Conservation (phyloP, 768 basidiomycete species). For the Galerina sulciceps region DNA sequence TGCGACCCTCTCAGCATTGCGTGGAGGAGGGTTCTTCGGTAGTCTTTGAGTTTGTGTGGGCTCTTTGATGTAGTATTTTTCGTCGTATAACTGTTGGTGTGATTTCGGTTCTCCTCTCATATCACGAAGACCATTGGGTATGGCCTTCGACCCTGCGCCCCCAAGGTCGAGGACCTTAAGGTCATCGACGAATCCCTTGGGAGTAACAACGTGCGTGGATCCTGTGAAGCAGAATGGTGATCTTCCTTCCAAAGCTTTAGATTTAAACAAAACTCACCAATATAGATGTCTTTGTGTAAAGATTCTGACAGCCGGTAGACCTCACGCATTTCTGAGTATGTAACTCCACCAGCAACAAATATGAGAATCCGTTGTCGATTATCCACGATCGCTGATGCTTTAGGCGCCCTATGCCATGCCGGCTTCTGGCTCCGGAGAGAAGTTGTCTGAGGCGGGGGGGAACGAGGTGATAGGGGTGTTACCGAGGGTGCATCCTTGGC, state of each 20-base stretch:
- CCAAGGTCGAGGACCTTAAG: slow-evolving; percentile 84
- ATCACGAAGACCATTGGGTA: slow-evolving; percentile 72
- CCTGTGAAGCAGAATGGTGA: slow-evolving; percentile 50
- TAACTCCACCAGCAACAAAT: slow-evolving; percentile 94
- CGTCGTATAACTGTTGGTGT: slow-evolving; percentile 80
- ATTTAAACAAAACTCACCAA: slow-evolving; percentile 59
- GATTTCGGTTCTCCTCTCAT: slow-evolving; percentile 47
- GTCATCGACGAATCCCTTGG: slow-evolving; percentile 84
- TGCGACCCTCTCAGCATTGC: slow-evolving; percentile 37
- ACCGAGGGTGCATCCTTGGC: slow-evolving; percentile 77
- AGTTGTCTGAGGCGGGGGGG: slow-evolving; percentile 58
- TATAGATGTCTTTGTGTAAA: slow-evolving; percentile 86
- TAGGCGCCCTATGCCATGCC: slow-evolving; percentile 83
- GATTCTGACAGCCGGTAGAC: slow-evolving; percentile 78
- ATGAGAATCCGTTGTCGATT: slow-evolving; percentile 82
- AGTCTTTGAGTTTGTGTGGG: slow-evolving; percentile 56
- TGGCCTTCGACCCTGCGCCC: slow-evolving; percentile 78
- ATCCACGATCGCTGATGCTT: slow-evolving; percentile 46
- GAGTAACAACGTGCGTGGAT: slow-evolving; percentile 86
- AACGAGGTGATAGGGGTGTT: slow-evolving; percentile 48
- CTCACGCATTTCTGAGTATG: slow-evolving; percentile 93
- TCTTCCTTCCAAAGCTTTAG: not conserved
- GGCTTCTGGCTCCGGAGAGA: slow-evolving; percentile 91
- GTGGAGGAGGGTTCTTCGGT: slow-evolving; percentile 37
- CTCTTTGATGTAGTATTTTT: slow-evolving; percentile 73